A percentile compares a stretch with the other conserved stretches of the same genome.
Conservation (phyloP, 805 yeast genomes). For the Metschnikowia lunata region DNA sequence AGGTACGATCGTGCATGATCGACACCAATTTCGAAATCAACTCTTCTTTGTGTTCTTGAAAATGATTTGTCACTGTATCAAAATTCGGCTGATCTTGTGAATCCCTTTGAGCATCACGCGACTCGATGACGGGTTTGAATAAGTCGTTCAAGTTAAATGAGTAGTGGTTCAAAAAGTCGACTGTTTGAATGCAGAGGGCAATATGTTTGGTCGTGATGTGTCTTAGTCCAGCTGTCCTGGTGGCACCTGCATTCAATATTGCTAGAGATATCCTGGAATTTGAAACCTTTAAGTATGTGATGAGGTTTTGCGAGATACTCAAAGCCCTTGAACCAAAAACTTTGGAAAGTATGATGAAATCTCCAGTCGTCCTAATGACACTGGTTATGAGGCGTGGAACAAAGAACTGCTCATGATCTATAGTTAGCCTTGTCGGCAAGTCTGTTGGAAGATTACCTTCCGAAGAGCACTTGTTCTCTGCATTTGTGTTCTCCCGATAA, state of each 20-base stretch:
- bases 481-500: slow-evolving; percentile 8
- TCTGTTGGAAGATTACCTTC: too few relatives aligned
- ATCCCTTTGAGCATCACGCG: slow-evolving; percentile 2
- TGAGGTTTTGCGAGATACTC: slow-evolving; percentile 41
- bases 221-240: slow-evolving; percentile 64
- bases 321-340: slow-evolving; percentile 47
- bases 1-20: slow-evolving; percentile 63
- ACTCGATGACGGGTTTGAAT: slow-evolving; percentile 6
- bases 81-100: slow-evolving; percentile 26
- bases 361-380: slow-evolving; percentile 34
- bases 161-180: slow-evolving; percentile 43
- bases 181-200: slow-evolving; percentile 62
- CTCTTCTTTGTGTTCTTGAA: slow-evolving; percentile 59
- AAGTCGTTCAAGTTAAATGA: slow-evolving; percentile 26
- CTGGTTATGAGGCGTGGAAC: slow-evolving; percentile 27
- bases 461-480: too few relatives aligned
- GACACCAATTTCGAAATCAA: slow-evolving; percentile 61
- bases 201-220: slow-evolving; percentile 72
- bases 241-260: slow-evolving; percentile 72
- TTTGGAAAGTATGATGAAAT: slow-evolving; percentile 52
- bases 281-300: slow-evolving; percentile 42
- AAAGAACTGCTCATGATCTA: slow-evolving; percentile 15
- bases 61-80: slow-evolving; percentile 32
- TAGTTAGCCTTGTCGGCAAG: too few relatives aligned
- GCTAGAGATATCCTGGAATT: slow-evolving; percentile 56